Evolutionary conservation across 306 rosid genomes (phyloP).

Genomic region (Prinsepia uniflora): DNA sequence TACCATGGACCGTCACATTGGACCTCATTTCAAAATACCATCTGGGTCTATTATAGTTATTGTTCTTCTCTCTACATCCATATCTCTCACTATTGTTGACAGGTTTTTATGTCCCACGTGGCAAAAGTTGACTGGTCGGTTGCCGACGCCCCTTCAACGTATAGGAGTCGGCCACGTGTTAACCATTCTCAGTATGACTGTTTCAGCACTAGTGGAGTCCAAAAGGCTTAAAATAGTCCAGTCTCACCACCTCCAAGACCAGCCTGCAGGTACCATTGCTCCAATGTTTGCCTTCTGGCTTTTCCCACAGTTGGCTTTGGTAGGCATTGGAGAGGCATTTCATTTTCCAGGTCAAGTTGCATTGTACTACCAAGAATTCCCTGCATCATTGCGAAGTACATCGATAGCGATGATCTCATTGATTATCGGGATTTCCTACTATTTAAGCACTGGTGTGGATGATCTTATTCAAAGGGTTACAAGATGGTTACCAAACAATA

Average conservation of each 20-base stretch:
- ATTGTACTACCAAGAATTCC: constrained; percentile 64
- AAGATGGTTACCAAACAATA: constrained; percentile 54
- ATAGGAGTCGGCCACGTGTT: constrained; percentile 55
- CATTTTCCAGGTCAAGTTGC: constrained; percentile 62
- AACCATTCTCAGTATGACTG: constrained; percentile 32
- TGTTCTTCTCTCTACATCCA: constrained; percentile 30
- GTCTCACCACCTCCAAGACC: constrained; percentile 6
- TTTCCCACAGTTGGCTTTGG: constrained; percentile 48
- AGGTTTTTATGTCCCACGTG: constrained; percentile 41
- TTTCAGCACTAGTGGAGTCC: constrained; percentile 61
- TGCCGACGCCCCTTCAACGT: constrained; percentile 40
- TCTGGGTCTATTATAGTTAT: constrained; percentile 38
- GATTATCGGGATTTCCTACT: constrained; percentile 43
- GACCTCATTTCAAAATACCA: constrained; percentile 50
- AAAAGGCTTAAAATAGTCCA: constrained; percentile 45
- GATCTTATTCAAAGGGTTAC: constrained; percentile 40
- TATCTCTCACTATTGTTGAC: constrained; percentile 44
- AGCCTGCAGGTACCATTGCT: not conserved
- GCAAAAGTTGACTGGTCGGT: constrained; percentile 29
- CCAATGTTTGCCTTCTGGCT: constrained; percentile 49
- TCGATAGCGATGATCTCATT: constrained; percentile 55
- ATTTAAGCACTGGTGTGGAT: constrained; percentile 41
- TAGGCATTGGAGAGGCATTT: constrained; percentile 66
- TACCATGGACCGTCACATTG: constrained; percentile 51
- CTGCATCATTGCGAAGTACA: constrained; percentile 42